Evolutionary conservation across 208 protist species (phyloP), one percentile per base, ranked within the genome.

Genomic region (Tetramitus jugosus): DNA sequence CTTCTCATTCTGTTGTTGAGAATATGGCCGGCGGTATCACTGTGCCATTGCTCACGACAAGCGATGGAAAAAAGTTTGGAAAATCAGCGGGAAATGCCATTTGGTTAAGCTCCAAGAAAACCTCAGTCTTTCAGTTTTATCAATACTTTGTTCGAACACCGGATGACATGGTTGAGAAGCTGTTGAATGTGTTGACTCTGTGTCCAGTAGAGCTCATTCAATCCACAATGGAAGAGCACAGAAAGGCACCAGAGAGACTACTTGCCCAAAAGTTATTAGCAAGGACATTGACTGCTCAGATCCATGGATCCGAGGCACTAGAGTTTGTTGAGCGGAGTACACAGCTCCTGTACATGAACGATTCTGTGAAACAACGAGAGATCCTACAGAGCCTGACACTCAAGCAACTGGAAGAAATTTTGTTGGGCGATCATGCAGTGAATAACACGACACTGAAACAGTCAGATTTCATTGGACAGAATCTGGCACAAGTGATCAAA

Each of bases 81-180:
- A 88, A 88, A 75, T 81, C 74, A 33, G 76, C 71, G 33, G 85
- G 85, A 29, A 86, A 88, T 64, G 85, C 85, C 8, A 67, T 84
- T 17, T 84, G 81, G 80, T 45, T 86, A 20, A 78, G 74, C 61
- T 10, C 62, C 17, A 40, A 77, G n/a, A 81, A 35, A 42, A 85
- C 83, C 13, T 76, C 76, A 20, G 31, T 64, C 2, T 85, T 75
- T 64, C 31, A 81, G 14, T 85, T 85, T 42, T 85, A 83, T 42
- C 83, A 85, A 76, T 83, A 81, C 49, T 85, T 79, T 49, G 75
- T 83, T 3, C 53, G 80, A 39, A n/a, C 72, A 33, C 17, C 49
- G 6, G 83, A 85, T 77, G 29, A 45, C 29, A 72, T 79, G 61
- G 80, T 81, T 43, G 64, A 79, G 8, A 83, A 78, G 39, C 14